These are phyloP conservation scores for Cladobotryum mycophilum DNA, from an alignment of 2,329 filamentous ascomycete genomes.

Conservation along the genomic window DNA sequence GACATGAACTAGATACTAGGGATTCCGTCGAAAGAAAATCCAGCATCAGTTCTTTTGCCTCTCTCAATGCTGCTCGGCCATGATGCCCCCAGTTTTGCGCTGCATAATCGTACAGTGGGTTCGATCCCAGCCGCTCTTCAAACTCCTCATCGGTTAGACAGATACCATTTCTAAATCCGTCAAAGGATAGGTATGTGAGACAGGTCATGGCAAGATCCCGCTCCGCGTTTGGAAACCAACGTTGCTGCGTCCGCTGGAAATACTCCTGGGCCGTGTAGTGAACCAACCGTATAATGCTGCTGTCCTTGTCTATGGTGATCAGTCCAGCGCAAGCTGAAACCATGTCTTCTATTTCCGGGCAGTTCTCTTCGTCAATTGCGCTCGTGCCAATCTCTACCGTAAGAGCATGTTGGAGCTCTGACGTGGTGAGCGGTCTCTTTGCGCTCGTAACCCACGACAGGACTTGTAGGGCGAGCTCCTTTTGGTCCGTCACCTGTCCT, in stretches of 20 bases:
- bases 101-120: conserved; percentile 27
- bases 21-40: no score
- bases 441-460: conserved; percentile 36
- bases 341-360: conserved; percentile 24
- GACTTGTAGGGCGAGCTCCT: conserved; percentile 28
- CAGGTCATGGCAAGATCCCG: conserved; percentile 24
- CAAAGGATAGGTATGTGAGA: conserved; percentile 24
- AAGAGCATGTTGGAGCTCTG: conserved; percentile 37
- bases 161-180: neutral
- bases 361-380: conserved; percentile 27
- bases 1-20: no score
- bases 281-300: conserved; percentile 32
- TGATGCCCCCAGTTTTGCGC: conserved; percentile 29
- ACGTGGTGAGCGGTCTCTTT: conserved; percentile 22
- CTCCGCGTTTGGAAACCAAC: conserved; percentile 27
- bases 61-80: conserved; percentile 14
- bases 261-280: conserved; percentile 41
- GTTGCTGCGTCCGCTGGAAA: conserved; percentile 20
- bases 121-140: conserved; percentile 14
- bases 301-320: conserved; percentile 33
- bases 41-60: no score
- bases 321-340: conserved; percentile 35
- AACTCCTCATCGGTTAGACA: conserved; percentile 17
- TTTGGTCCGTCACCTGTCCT: conserved; percentile 23
- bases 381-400: conserved; percentile 23